Evolutionary conservation across 805 yeast genomes (phyloP).

Genomic region (Starmera quercuum): DNA sequence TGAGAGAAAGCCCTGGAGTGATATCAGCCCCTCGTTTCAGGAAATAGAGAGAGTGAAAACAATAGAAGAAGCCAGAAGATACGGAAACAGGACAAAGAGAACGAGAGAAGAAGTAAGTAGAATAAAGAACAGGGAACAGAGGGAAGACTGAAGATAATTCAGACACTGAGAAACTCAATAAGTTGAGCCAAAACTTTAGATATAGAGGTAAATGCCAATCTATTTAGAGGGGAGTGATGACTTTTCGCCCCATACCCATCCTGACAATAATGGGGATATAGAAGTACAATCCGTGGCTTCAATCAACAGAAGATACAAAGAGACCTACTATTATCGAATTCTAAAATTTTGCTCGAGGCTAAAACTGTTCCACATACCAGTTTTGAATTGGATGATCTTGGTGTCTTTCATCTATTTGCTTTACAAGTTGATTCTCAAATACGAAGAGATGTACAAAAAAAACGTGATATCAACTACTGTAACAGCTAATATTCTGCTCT

Average conservation of each 20-base stretch:
- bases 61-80: no score
- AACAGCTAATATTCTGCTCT: constrained; percentile 70
- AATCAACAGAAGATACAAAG: constrained; percentile 8
- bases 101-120: no score
- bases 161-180: no score
- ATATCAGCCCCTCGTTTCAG: no score
- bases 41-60: no score
- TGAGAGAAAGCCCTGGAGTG: no score
- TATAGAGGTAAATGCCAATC: no score
- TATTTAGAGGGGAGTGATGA: no score
- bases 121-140: no score
- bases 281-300: constrained; percentile 6
- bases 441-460: constrained; percentile 51
- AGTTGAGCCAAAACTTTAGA: no score
- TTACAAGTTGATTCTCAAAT: constrained; percentile 45
- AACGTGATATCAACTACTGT: constrained; percentile 73
- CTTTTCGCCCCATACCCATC: neutral
- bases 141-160: no score
- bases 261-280: neutral
- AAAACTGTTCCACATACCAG: constrained; percentile 43
- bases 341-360: constrained; percentile 16
- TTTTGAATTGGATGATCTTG: constrained; percentile 48
- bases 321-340: constrained; percentile 10
- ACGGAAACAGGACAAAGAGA: no score
- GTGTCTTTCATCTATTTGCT: constrained; percentile 40